Evolutionary conservation across 192 early-diverging fungal genomes (phyloP).

Genomic region (Backusella luteola): DNA sequence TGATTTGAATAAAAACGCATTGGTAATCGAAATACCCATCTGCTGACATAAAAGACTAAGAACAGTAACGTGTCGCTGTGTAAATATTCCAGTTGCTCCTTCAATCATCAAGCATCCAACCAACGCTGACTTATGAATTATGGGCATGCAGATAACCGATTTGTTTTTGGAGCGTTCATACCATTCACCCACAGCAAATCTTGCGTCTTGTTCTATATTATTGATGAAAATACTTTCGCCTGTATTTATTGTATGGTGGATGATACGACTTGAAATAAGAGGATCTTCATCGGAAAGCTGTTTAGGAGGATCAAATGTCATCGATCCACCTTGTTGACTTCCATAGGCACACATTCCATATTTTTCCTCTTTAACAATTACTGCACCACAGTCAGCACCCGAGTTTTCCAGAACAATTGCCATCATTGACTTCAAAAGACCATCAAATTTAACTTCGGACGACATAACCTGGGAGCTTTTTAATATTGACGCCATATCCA

Average conservation of each 20-base stretch:
- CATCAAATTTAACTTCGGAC: constrained; percentile 36
- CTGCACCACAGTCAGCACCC: constrained; percentile 34
- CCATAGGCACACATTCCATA: constrained; percentile 36
- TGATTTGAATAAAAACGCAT: constrained; percentile 47
- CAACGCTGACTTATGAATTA: constrained; percentile 42
- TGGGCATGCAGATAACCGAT: constrained; percentile 47
- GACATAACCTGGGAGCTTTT: constrained; percentile 38
- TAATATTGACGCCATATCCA: constrained; percentile 34
- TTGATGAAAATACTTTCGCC: constrained; percentile 30
- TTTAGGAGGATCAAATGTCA: constrained; percentile 35
- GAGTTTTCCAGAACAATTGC: constrained; percentile 34
- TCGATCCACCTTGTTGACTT: constrained; percentile 22
- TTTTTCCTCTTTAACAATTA: constrained; percentile 36
- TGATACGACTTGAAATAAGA: constrained; percentile 32
- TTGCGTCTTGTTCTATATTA: constrained; percentile 28
- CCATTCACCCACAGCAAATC: constrained; percentile 36
- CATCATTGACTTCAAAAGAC: constrained; percentile 38
- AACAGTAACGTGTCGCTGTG: constrained; percentile 43
- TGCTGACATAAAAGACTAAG: constrained; percentile 50
- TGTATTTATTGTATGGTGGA: constrained; percentile 31
- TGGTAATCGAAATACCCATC: constrained; percentile 51
- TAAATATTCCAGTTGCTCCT: constrained; percentile 40
- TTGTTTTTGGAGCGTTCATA: constrained; percentile 35
- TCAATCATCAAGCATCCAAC: constrained; percentile 48
- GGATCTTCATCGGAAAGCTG: constrained; percentile 22